Base-by-base conservation (phyloP, 2,329 filamentous ascomycete species). In the Fusarium paranaense region DNA sequence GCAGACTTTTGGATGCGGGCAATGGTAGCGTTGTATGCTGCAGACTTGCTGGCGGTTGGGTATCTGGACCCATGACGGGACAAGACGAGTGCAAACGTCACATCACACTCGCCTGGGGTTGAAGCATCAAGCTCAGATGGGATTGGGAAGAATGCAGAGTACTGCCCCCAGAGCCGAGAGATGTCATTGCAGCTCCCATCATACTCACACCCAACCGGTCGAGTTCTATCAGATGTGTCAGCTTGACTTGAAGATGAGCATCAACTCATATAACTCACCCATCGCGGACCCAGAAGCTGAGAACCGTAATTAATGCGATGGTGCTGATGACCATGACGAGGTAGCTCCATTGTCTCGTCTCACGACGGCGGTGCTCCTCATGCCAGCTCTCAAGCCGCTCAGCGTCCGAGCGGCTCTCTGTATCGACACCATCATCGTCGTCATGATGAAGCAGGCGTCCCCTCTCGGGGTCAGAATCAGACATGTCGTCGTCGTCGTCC, bases 21-120 rank as follows among this genome's bases (percentile, higher is more conserved):
- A 62, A 98, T 86, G 10, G 94, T 87, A 6, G 85, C 82, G 42
- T 86, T 87, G 83, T 97, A 98, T 8, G 82, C 79, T 13, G 81
- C 80, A 1, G 91, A 89, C 85, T 95, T 97, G 73, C 85, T 85
- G 13, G 84, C 78, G 0, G 95, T 97, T 1, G 95, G 95, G 80
- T 94, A 93, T 62, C 95, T 90, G 40, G 94, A 94, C 57, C 95
- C 95, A 80, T 98, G 95, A 3, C 95, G 91, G 25, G 94, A 95
- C 57, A 98, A 88, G 27, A 95, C 86, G 78, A 95, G 93, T 1
- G 89, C 95, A 82, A 97, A 96, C 4, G 92, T 96, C 76, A 96
- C 84, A 14, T 89, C 85, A 83, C 95, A 98, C n/a, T 86, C 86
- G 1, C 85, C 75, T 0, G 95, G 95, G 1, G 93, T 84, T 9